phyloP scores from a whole-genome alignment of 768 basidiomycete genomes.

The Leccinum disarticulatum region DNA sequence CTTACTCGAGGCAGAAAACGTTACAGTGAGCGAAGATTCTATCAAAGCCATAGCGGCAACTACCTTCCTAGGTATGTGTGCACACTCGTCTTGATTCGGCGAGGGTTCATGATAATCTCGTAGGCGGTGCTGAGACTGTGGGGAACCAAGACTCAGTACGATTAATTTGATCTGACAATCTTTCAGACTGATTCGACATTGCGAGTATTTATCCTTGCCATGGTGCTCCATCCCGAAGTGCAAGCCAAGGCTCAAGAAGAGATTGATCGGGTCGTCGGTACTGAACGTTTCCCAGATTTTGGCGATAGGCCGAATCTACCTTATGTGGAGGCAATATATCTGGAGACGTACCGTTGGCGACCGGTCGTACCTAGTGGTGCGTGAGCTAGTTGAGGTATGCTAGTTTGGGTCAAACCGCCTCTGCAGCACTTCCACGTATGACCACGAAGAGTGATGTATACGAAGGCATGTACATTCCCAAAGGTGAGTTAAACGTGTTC shows the following conservation, averaged over 20 bases:
- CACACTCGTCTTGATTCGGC: not conserved
- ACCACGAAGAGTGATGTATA: conserved; percentile 25
- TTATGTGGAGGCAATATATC: conserved; percentile 31
- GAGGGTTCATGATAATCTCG: not conserved
- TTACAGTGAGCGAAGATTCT: conserved; percentile 3
- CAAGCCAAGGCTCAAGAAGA: conserved; percentile 34
- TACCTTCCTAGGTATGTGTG: conserved; percentile 22
- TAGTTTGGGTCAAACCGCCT: not conserved
- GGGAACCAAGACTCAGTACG: not conserved
- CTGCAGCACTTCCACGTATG: conserved; percentile 24
- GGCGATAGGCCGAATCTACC: conserved; percentile 29
- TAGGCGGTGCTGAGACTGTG: conserved; percentile 31
- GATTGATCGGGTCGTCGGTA: conserved; percentile 33
- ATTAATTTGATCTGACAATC: not conserved
- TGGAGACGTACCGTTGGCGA: conserved; percentile 35
- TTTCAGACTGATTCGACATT: conserved; percentile 17
- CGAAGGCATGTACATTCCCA: conserved; percentile 30
- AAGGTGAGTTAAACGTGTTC: conserved; percentile 18
- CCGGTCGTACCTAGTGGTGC: conserved; percentile 30
- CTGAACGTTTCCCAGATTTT: conserved; percentile 29
- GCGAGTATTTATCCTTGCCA: conserved; percentile 32
- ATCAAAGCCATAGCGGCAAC: conserved; percentile 26
- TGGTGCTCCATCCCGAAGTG: conserved; percentile 33
- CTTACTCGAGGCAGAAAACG: too few species aligned
- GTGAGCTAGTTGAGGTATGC: not conserved